Percentiles rank a stretch among this genome's conserved stretches.
Evolutionary conservation across 177 flowering plant genomes (phyloP).

Genomic region (Vitis hybrid): DNA sequence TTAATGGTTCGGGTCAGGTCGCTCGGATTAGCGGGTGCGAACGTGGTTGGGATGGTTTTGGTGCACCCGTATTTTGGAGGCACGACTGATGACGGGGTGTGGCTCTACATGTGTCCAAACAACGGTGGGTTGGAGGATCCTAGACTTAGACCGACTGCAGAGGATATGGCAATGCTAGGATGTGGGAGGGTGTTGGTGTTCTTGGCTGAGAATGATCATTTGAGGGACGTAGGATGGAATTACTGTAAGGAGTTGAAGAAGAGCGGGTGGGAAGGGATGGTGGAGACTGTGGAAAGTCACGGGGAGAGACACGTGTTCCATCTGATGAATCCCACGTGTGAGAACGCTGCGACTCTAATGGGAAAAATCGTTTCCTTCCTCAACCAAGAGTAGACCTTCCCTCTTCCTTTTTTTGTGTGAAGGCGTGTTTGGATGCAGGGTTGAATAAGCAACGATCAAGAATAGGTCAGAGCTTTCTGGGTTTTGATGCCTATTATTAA

Average conservation of each 20-base stretch:
- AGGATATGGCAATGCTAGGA: constrained; percentile 13
- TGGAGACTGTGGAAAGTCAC: constrained; percentile 21
- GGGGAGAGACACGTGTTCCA: constrained; percentile 29
- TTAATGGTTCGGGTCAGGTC: constrained; percentile 1
- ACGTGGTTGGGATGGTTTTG: constrained; percentile 18
- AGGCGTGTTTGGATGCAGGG: neutral
- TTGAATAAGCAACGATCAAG: neutral
- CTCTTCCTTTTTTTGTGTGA: neutral
- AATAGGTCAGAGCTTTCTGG: neutral
- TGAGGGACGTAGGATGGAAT: constrained; percentile 14
- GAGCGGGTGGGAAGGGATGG: constrained; percentile 28
- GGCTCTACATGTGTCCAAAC: constrained; percentile 18
- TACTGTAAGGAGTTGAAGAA: constrained; percentile 15
- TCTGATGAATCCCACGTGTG: constrained; percentile 9
- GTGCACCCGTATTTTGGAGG: constrained; percentile 38
- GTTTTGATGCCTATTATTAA: neutral
- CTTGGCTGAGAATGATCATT: constrained; percentile 25
- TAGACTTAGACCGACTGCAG: constrained; percentile 15
- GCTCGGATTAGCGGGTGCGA: constrained; percentile 4
- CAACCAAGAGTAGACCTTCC: neutral
- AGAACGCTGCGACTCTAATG: constrained; percentile 11
- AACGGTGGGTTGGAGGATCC: constrained; percentile 21
- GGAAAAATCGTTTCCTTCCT: constrained; percentile 8
- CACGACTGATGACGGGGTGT: constrained; percentile 11
- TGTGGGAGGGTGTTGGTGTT: constrained; percentile 23